Evolutionary conservation across 148 eudicot genomes (phyloP).

Genomic region (Cornus suecica): DNA sequence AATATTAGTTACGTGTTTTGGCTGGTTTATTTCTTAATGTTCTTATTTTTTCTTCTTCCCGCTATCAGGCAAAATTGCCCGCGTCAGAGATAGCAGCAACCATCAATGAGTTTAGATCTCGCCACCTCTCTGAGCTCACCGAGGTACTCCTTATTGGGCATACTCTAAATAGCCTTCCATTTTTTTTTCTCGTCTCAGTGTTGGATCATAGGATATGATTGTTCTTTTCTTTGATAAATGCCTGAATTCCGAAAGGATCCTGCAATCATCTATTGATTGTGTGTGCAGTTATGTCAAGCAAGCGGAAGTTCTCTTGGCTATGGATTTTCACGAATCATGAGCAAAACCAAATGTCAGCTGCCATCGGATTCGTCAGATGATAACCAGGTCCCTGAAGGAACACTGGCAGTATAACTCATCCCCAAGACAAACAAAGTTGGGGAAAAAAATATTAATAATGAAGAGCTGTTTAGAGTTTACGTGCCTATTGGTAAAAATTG

Average conservation of each 20-base stretch:
- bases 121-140: conserved; percentile 88
- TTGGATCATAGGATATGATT: neutral
- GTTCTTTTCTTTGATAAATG: neutral
- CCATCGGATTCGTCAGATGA: conserved; percentile 57
- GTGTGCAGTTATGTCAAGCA: conserved; percentile 77
- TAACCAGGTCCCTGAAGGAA: conserved; percentile 59
- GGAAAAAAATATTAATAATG: no score
- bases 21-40: neutral
- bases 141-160: conserved; percentile 48
- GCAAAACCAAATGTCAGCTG: conserved; percentile 58
- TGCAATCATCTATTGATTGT: neutral
- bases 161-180: neutral
- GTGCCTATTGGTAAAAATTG: conserved; percentile 7
- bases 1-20: neutral
- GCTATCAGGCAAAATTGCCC: conserved; percentile 77
- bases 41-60: conserved; percentile 12
- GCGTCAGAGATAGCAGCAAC: conserved; percentile 88
- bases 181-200: neutral
- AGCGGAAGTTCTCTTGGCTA: conserved; percentile 95
- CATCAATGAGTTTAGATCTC: conserved; percentile 92
- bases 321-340: conserved; percentile 70
- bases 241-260: neutral
- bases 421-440: neutral
- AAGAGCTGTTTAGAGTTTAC: conserved; percentile 8
- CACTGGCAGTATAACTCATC: conserved; percentile 51